These are phyloP conservation scores for Leucocoprinus birnbaumii DNA, from an alignment of 768 basidiomycete species.

Conservation along the genomic window DNA sequence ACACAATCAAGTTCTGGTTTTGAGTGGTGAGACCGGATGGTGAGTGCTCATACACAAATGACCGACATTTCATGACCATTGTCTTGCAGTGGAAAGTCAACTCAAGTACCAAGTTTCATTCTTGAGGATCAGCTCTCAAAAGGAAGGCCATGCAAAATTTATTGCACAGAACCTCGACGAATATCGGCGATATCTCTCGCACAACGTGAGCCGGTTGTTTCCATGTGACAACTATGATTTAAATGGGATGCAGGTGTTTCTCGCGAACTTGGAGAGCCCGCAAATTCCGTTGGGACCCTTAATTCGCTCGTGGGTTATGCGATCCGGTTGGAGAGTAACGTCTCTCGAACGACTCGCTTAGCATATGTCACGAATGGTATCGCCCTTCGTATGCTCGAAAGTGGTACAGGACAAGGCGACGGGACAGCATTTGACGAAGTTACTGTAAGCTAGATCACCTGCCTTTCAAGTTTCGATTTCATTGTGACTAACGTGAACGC, in stretches of 20 bases:
- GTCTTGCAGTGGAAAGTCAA: conserved; percentile 83
- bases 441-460: conserved; percentile 53
- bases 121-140: conserved; percentile 83
- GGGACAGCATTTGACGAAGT: conserved; percentile 91
- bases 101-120: conserved; percentile 92
- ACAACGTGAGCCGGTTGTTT: conserved; percentile 47
- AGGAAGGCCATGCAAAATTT: conserved; percentile 86
- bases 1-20: conserved; percentile 77
- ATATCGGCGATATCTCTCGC: conserved; percentile 97
- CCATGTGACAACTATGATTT: background rate
- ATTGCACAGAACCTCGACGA: conserved; percentile 91
- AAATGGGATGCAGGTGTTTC: conserved; percentile 54
- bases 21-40: conserved; percentile 56
- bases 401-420: conserved; percentile 64
- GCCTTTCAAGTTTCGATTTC: background rate
- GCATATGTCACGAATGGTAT: conserved; percentile 94
- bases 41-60: conserved; percentile 16
- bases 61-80: conserved; percentile 5
- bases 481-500: conserved; percentile 8
- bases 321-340: conserved; percentile 88
- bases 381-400: conserved; percentile 95
- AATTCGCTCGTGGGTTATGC: conserved; percentile 91
- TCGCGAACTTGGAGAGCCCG: conserved; percentile 83
- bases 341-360: conserved; percentile 71
- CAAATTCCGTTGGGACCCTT: conserved; percentile 71